phyloP scores from a whole-genome alignment of 78 protist genomes.

The Bodo saltans region DNA sequence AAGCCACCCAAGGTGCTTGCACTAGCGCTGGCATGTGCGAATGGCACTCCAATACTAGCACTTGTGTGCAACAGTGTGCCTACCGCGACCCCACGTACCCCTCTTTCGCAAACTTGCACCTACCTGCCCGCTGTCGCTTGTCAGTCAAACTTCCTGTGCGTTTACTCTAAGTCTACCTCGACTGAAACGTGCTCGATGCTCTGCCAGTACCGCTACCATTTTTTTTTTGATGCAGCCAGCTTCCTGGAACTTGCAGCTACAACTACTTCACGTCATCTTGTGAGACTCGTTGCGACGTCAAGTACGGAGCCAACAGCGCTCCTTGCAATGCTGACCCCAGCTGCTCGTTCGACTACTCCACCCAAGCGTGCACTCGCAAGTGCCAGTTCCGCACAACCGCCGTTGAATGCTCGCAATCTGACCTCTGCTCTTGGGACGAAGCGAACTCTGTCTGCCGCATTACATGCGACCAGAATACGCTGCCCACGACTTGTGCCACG shows the following conservation, averaged over 20 bases:
- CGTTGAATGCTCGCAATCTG: neutral
- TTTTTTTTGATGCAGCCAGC: too few species aligned
- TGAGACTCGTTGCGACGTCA: neutral
- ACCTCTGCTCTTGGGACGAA: neutral
- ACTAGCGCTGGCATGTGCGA: neutral
- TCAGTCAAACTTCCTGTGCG: neutral
- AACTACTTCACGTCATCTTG: neutral
- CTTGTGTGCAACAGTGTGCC: neutral
- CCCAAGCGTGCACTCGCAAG: neutral
- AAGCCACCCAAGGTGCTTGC: neutral
- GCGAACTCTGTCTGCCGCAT: neutral
- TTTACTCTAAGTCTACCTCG: neutral
- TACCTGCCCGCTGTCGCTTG: neutral
- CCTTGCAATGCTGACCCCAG: neutral
- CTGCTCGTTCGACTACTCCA: neutral
- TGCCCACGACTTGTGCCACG: neutral
- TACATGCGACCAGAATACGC: neutral
- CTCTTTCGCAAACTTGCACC: neutral
- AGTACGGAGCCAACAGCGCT: neutral
- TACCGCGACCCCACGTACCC: neutral
- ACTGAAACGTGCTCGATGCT: neutral
- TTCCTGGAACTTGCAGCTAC: too few species aligned
- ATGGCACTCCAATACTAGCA: neutral
- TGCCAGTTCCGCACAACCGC: neutral
- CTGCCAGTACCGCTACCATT: neutral